A percentile compares a stretch with the other conserved stretches of the same genome.
These are phyloP conservation scores for Lentinula boryana DNA, from an alignment of 768 basidiomycete genomes.

Conservation along the genomic window DNA sequence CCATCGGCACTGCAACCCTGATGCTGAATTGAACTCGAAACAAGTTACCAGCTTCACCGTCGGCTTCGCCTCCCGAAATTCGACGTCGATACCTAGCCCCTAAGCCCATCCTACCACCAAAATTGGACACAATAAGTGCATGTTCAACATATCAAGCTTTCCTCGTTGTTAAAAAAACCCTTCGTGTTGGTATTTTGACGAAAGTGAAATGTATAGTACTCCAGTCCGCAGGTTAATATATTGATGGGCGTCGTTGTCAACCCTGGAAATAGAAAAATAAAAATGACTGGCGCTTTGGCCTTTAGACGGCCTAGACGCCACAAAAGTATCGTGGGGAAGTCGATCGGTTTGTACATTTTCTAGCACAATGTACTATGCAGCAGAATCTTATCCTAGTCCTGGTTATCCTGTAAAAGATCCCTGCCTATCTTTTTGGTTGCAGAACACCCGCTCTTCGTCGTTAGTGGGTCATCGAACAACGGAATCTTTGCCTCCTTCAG, in stretches of 20 bases:
- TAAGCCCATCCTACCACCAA: no score
- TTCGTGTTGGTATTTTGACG: not conserved
- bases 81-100: no score
- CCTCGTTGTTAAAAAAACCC: no score
- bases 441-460: constrained; percentile 15
- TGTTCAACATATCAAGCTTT: no score
- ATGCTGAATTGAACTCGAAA: not conserved
- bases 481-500: constrained; percentile 10
- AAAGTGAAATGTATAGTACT: not conserved
- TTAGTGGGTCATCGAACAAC: constrained; percentile 15
- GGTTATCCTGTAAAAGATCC: not conserved
- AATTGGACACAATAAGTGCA: no score
- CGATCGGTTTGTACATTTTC: not conserved
- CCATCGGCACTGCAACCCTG: not conserved
- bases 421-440: constrained; percentile 24
- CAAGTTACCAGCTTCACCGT: not conserved
- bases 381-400: constrained; percentile 4
- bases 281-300: not conserved
- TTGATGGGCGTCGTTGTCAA: no score
- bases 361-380: constrained; percentile 1
- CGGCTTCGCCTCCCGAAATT: not conserved
- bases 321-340: not conserved
- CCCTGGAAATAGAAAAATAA: not conserved
- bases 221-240: no score
- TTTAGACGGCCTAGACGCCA: not conserved